Base-by-base conservation (phyloP, 371 early-diverging fungal genomes). In the Mortierella polycephala region DNA sequence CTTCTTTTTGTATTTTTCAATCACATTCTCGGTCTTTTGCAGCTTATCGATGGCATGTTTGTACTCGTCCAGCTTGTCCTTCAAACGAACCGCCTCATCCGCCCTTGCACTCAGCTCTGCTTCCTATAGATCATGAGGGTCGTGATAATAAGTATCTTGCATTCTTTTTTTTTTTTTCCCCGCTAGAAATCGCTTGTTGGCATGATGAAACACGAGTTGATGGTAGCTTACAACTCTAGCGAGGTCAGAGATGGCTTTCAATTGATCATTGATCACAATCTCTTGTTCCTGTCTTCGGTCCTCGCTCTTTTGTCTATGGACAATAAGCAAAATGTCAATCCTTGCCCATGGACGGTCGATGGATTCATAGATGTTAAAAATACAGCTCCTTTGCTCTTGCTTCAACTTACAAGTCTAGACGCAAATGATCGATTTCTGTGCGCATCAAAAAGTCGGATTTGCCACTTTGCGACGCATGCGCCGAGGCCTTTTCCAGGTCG, bases 1-100 rank as follows among this genome's bases (percentile, higher is more conserved):
- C 68, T 95, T 94, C 83, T 94, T 95, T 79, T 95, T 96, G 85
- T 95, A 98, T 81, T 97, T 97, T 68, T 96, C 98, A 67, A 96
- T 88, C 41, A 94, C 92, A 53, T 95, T 95, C 81, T 97, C 97
- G 6, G 94, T 90, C 82, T 95, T 96, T 84, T 93, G 93, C 16
- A 96, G 87, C 62, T 92, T 92, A 66, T 97, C 98, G 11, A 94
- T 94, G 0, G 91, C 86, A 71, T 95, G 96, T 41, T 91, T 87
- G 73, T 95, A 90, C 81, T 96, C 98, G 56, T 97, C 95, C 37
- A 96, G 77, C 79, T 96, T 91, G 81, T 97, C 98, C 60, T 92
- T 91, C 60, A 97, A 81, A 44, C 87, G 85, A 7, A 83, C 82
- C 1, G 88, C 89, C 75, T 93, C 91, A 46, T 93, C 94, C 4